Percentiles rank a stretch among this genome's conserved stretches.
Conservation (phyloP, 139 green algal genomes). For the Coelastrella sp. region DNA sequence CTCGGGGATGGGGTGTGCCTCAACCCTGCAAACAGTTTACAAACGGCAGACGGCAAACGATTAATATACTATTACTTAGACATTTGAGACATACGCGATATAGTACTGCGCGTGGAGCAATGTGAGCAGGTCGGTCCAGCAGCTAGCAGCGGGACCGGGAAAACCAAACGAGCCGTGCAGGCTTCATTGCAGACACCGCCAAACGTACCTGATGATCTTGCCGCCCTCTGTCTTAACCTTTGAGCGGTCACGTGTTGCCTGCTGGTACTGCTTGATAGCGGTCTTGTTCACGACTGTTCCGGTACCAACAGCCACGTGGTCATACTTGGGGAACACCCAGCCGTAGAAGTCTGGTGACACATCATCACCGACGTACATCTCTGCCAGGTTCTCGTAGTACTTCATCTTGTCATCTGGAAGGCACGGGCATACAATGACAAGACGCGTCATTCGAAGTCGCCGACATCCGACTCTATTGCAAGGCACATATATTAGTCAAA, state of each 20-base stretch:
- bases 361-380: conserved; percentile 99
- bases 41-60: background rate
- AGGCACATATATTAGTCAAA: too few species aligned
- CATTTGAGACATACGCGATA: too few species aligned
- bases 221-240: conserved; percentile 96
- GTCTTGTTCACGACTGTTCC: conserved; percentile 99
- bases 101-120: too few species aligned
- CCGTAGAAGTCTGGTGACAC: conserved; percentile 99
- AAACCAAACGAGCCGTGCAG: too few species aligned
- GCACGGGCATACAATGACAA: too few species aligned
- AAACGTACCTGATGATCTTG: conserved; percentile 91
- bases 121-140: too few species aligned
- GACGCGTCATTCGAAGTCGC: too few species aligned
- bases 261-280: conserved; percentile 99
- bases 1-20: conserved; percentile 99
- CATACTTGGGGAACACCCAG: conserved; percentile 99
- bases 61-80: background rate
- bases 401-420: conserved; percentile 98
- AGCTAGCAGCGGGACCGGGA: too few species aligned
- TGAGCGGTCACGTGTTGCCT: conserved; percentile 83
- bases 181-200: background rate
- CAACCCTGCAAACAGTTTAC: conserved; percentile 72
- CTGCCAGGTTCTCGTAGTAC: conserved; percentile 99
- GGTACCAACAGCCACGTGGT: conserved; percentile 99
- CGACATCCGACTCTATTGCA: too few species aligned